Conservation (phyloP, 176 grass and related monocot genomes). For the Microstegium vimineum region DNA sequence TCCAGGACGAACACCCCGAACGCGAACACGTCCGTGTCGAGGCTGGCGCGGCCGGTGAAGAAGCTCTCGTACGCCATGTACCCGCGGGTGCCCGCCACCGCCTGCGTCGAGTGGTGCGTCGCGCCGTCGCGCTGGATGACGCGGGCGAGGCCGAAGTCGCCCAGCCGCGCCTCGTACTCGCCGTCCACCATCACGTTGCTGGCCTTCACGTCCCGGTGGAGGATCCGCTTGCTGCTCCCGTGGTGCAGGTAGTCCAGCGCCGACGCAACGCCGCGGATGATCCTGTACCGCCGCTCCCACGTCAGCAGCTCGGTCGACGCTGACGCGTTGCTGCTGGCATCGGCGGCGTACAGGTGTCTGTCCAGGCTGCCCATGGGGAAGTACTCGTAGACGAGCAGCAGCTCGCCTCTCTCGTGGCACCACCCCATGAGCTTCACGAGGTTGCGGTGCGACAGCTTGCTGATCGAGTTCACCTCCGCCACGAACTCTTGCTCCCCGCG, state of each 20-base stretch:
- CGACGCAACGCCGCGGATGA: slow-evolving; percentile 48
- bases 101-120: slow-evolving; percentile 58
- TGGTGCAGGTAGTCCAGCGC: slow-evolving; percentile 60
- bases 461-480: slow-evolving; percentile 59
- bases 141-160: slow-evolving; percentile 60
- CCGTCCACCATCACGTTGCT: slow-evolving; percentile 66
- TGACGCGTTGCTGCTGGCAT: no score
- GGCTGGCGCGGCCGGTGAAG: slow-evolving; percentile 59
- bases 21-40: slow-evolving; percentile 51
- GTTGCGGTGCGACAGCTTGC: slow-evolving; percentile 68
- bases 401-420: slow-evolving; percentile 48
- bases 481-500: slow-evolving; percentile 52
- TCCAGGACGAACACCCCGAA: slow-evolving; percentile 53
- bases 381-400: slow-evolving; percentile 57
- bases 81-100: slow-evolving; percentile 37
- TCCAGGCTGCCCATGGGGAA: slow-evolving; percentile 52
- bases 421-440: slow-evolving; percentile 52
- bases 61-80: slow-evolving; percentile 67
- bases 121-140: slow-evolving; percentile 37
- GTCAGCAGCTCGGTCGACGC: neutral
- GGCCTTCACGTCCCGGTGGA: slow-evolving; percentile 57
- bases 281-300: slow-evolving; percentile 43
- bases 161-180: slow-evolving; percentile 41
- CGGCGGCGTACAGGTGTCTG: slow-evolving; percentile 21
- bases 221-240: slow-evolving; percentile 45